Base-by-base conservation (phyloP, 257 asterid species). In the Coffea canephora region DNA sequence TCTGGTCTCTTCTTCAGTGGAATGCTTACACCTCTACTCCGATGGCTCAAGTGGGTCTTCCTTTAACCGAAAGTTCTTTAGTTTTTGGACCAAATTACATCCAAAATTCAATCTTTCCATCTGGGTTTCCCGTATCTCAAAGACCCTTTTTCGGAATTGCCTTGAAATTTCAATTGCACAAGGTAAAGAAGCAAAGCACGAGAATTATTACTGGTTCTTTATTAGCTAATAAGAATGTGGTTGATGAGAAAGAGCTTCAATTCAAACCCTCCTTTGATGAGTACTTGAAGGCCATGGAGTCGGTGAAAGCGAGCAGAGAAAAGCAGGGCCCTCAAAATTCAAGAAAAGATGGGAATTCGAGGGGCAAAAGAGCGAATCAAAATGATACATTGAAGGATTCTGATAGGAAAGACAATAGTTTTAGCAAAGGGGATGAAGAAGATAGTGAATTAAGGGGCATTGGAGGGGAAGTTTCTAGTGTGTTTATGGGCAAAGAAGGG, bases 201-300 rank as follows among this genome's bases (percentile, higher is more conserved):
- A 36, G 78, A 12, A 64, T 81, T 8, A 79, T 80, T 5, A 77
- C 76, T 68, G 73, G 87, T 79, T 79, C 82, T 23, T 72, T 67
- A 45, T 82, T 75, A 64, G 84, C 83, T 77, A 87, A 39, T 39
- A 39, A 45, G 0, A 57, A 45, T 55, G 81, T 82, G 69, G 69
- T 88, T 62, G 92, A 87, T 74, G 82, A 64, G 65, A 86, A 91
- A 80, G 94, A 89, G 41, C 74, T 85, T 59, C 93, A 90, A 79
- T 92, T 94, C 77, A 89, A 83, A 84, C 95, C 95, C 64, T 87
- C 98, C 52, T 95, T 95, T 76, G 91, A 86, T 71, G 99, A 95
- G 82, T 93, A 90, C 82, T 61, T 95, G 91, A 93, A 95, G 89
- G 94, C 90, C 71, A 75, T 95, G 98, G 96, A 93, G 78, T 89